Evolutionary conservation across 2,329 filamentous ascomycete species (phyloP), one percentile per base, ranked within the genome.

Genomic region (Trichoderma sp.): DNA sequence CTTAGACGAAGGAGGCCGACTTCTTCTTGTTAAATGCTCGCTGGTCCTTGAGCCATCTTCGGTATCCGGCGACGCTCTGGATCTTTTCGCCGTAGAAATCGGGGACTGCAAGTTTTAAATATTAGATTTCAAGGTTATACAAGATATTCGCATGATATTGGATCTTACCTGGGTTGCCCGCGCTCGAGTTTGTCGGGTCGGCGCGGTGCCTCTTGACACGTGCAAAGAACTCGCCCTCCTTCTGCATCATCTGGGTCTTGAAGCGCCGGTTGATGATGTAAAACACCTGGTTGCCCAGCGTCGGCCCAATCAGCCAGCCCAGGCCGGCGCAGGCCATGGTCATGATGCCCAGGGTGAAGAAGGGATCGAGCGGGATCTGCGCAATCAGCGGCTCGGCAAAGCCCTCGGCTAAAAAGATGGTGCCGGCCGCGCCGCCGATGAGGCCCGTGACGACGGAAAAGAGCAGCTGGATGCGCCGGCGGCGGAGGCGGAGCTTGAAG

Each of bases 31-130:
- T 97, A 84, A 97, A 99, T 11, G 95, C 95, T 74, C 95, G 88
- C 86, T 98, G 96, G 80, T 99, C 96, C 86, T 97, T 98, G 78
- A 99, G 84, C 96, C 96, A 99, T 81, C 94, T 91, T 78, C 96
- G 87, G 82, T 98, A 99, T 61, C 93, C 95, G 69, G 91, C 87
- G 26, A 98, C 94, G 78, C 94, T 97, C 66, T 93, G 93, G 77
- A 99, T 97, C 87, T 98, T 98, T 85, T 99, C 96, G 77, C 96
- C 96, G 79, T 99, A 99, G 83, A 97, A 99, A 81, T 99, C 96
- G 57, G 95, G 95, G 1, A 97, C 93, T 87, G 68, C 3, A 61
- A 62, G 5, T 14, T 14, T 2, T 8, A 26, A 51, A 6, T 36
- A 36, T 69, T 26, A 60, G 28, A 21, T 32, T 12, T 8, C 21